Base-by-base conservation (phyloP, 805 yeast genomes). In the Candida ulmi region DNA sequence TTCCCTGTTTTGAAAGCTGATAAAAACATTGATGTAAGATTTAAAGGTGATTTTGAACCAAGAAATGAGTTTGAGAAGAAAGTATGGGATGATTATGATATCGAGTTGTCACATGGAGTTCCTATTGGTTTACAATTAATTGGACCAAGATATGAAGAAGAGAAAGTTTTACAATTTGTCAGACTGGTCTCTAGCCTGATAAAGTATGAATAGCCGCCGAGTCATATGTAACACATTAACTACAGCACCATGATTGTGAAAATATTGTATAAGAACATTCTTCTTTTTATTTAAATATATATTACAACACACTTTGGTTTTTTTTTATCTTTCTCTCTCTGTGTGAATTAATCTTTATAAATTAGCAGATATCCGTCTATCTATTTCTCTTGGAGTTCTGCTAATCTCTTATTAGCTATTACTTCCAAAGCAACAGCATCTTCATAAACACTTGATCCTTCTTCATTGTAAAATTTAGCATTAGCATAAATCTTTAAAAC, bases 391-490 rank as follows among this genome's bases (percentile, higher is more conserved):
- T 7, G 31, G 27, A 51, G 27, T 31, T 52, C 57, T 8, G 41
- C 40, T n/a, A 47, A 34, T 35, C 39, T 50, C 28, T 86, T 88
- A 50, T 84, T 85, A 56, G 87, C 84, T 30, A 75, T 75, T 46
- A 80, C 72, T 21, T 96, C 97, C 43, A 88, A 66, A 11, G 58
- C 63, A 37, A 70, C 68, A 8, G 98, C 95, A 62, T 90, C 97
- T 39, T 73, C 71, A 52, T 80, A 86, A 17, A 91, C 91, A 54
- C 85, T 68, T 1, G 96, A 86, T 0, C 95, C 95, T 61, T 88
- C 96, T 56, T 88, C 95, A 52, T 91, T 91, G 61, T 88, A 90
- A 36, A 78, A 78, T 48, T 83, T 74, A 17, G 97, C 97, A 58
- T 90, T 90, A 37, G 79, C 73, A 59, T 81, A 88, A 80, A 91